phyloP scores from a whole-genome alignment of 2,329 filamentous ascomycete species.

The Teratosphaeria gauchensis region DNA sequence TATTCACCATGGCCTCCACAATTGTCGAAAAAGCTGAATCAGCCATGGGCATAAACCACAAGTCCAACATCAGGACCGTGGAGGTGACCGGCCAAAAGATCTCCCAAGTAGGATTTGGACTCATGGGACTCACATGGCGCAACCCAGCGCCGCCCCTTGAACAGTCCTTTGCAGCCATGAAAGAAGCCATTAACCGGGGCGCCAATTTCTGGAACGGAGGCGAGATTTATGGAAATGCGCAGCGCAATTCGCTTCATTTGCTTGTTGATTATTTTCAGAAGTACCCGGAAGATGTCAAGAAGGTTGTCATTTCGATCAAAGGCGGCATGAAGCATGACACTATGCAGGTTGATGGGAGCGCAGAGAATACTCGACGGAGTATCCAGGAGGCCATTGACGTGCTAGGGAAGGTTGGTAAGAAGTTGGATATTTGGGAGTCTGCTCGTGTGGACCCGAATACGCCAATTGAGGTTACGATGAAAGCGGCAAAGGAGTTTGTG shows the following conservation, averaged over 20 bases:
- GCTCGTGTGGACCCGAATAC: conserved; percentile 35
- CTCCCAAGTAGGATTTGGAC: conserved; percentile 34
- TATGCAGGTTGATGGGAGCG: conserved; percentile 31
- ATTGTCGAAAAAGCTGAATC: conserved; percentile 22
- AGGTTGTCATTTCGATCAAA: conserved; percentile 45
- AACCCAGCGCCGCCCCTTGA: conserved; percentile 27
- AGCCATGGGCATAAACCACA: conserved; percentile 11
- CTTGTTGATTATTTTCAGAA: conserved; percentile 43
- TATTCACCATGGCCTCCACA: conserved; percentile 1
- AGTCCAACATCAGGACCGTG: conserved; percentile 7
- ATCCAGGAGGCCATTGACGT: conserved; percentile 38
- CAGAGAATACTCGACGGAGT: conserved; percentile 32
- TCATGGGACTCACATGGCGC: conserved; percentile 43
- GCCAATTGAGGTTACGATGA: conserved; percentile 37
- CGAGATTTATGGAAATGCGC: conserved; percentile 38
- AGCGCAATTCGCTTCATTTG: conserved; percentile 39
- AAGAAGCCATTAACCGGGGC: conserved; percentile 31
- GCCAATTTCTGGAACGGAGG: conserved; percentile 44
- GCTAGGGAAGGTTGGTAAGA: conserved; percentile 37
- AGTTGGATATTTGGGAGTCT: conserved; percentile 39
- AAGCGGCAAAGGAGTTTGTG: conserved; percentile 30
- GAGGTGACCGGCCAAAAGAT: conserved; percentile 15
- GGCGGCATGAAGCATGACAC: conserved; percentile 31
- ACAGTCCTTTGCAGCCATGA: conserved; percentile 37
- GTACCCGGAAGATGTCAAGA: conserved; percentile 41